Conservation (phyloP, 2,329 filamentous ascomycete genomes). For the Botrytis hyacinthi region DNA sequence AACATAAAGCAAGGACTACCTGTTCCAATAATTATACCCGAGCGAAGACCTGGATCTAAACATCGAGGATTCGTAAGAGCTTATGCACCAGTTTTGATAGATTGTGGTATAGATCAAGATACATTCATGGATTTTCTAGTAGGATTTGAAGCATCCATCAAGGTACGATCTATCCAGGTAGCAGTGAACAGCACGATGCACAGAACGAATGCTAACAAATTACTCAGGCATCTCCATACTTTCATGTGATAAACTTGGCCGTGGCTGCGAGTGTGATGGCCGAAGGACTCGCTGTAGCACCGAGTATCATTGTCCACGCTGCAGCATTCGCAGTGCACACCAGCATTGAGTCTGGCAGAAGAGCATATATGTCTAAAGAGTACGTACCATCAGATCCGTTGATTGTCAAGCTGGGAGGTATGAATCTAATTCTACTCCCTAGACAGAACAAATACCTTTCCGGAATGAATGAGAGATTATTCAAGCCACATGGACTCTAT, state of each 20-base stretch:
- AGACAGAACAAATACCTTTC: constrained; percentile 53
- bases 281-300: constrained; percentile 39
- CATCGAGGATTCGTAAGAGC: constrained; percentile 51
- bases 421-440: constrained; percentile 21
- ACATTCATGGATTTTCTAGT: constrained; percentile 51
- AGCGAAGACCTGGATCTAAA: constrained; percentile 50
- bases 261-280: constrained; percentile 15
- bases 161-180: not conserved
- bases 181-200: not conserved
- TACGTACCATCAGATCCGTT: constrained; percentile 42
- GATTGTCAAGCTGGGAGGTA: constrained; percentile 33
- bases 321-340: constrained; percentile 15
- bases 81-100: constrained; percentile 49
- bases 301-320: constrained; percentile 40
- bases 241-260: constrained; percentile 45
- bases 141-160: constrained; percentile 42
- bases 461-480: constrained; percentile 54
- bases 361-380: constrained; percentile 20
- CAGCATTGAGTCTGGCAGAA: constrained; percentile 15
- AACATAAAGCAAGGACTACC: constrained; percentile 32
- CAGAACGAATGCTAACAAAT: constrained; percentile 26
- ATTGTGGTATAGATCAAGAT: constrained; percentile 47
- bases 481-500: constrained; percentile 55
- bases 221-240: constrained; percentile 42
- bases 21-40: constrained; percentile 52